These are phyloP conservation scores for Microcos paniculata DNA, from an alignment of 345 rosid species.

Conservation along the genomic window DNA sequence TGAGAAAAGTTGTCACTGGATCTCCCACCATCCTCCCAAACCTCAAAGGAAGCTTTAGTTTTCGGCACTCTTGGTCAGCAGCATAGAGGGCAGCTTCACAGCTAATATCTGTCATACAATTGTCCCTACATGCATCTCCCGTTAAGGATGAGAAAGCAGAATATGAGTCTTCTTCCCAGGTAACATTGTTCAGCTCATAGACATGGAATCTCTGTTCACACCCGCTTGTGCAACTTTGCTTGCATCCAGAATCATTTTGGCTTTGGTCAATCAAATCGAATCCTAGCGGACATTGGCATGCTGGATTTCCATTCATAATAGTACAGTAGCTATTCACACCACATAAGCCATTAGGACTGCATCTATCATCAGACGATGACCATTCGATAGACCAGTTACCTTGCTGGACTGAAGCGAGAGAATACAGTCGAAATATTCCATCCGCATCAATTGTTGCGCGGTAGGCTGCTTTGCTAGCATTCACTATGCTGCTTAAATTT, in stretches of 20 bases:
- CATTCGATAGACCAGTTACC: background rate
- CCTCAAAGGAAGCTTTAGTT: background rate
- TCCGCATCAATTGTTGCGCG: background rate
- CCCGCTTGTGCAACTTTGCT: background rate
- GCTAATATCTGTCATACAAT: background rate
- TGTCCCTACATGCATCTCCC: background rate
- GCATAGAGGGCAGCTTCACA: background rate
- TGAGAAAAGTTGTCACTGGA: background rate
- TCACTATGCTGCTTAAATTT: background rate
- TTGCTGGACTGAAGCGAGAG: background rate
- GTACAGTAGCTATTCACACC: background rate
- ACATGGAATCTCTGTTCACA: background rate
- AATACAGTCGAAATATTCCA: background rate
- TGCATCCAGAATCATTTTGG: background rate
- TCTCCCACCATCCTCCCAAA: background rate
- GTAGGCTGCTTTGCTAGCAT: background rate
- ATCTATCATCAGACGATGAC: background rate
- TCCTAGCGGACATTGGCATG: background rate
- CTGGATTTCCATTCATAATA: background rate
- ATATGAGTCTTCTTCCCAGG: background rate
- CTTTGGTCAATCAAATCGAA: background rate
- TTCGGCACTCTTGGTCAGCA: background rate
- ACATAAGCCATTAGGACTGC: background rate
- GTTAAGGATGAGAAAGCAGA: background rate
- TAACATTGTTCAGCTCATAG: background rate